Percentiles rank a stretch among this genome's conserved stretches.
phyloP scores from a whole-genome alignment of 1,139 yeast genomes.

The Hemisphaericaspora xylanilytica region DNA sequence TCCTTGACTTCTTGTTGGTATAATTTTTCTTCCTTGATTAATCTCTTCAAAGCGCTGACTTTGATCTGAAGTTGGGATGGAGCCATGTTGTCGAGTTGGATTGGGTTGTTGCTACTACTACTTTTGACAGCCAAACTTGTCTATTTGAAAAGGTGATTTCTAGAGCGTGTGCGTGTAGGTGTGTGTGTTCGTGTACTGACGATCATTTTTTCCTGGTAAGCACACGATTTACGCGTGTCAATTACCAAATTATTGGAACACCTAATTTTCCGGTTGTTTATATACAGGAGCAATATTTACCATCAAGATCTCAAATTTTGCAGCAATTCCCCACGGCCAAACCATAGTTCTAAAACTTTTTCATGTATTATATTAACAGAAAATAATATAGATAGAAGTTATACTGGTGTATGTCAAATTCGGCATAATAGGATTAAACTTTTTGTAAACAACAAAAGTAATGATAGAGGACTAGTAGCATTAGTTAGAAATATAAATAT shows the following conservation, averaged over 20 bases:
- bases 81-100: slow-evolving; percentile 51
- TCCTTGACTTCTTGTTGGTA: slow-evolving; percentile 66
- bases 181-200: too few relatives aligned
- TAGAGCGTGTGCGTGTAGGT: neutral
- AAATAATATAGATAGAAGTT: too few relatives aligned
- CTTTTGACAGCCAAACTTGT: neutral
- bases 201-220: neutral
- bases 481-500: slow-evolving; percentile 12
- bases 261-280: too few relatives aligned
- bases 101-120: neutral
- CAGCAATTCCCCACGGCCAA: neutral
- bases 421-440: neutral
- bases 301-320: neutral
- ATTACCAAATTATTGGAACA: too few relatives aligned
- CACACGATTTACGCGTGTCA: too few relatives aligned
- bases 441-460: neutral
- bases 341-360: neutral
- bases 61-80: slow-evolving; percentile 79
- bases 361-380: too few relatives aligned
- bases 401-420: too few relatives aligned
- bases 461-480: neutral
- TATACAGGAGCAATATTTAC: neutral
- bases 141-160: neutral
- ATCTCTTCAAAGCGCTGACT: slow-evolving; percentile 66
- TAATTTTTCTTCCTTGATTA: slow-evolving; percentile 66